Conservation (phyloP, 1,139 yeast species). For the Taphrina communis region DNA sequence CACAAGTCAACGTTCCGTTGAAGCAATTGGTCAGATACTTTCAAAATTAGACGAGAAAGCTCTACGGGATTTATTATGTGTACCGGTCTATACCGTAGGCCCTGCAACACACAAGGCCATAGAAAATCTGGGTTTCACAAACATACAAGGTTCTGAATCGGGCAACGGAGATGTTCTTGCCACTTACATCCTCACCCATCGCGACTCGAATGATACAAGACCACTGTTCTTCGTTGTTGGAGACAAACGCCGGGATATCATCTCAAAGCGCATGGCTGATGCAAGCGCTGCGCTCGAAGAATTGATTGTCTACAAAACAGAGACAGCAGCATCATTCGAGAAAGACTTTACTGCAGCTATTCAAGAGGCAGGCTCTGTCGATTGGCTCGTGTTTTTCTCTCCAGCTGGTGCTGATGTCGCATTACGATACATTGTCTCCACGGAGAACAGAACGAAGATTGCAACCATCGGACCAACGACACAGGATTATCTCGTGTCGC, state of each 20-base stretch:
- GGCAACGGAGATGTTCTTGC: constrained; percentile 82
- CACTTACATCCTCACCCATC: constrained; percentile 59
- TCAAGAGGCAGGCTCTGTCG: constrained; percentile 40
- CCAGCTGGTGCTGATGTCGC: constrained; percentile 83
- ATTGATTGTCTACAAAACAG: constrained; percentile 29
- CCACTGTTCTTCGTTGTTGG: constrained; percentile 77
- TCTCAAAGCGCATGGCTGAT: constrained; percentile 64
- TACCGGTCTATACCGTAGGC: constrained; percentile 84
- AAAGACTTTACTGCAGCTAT: constrained; percentile 14
- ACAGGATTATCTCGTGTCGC: constrained; percentile 61
- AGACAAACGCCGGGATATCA: constrained; percentile 77
- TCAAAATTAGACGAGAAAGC: constrained; percentile 27
- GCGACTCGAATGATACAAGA: constrained; percentile 47
- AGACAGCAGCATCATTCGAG: constrained; percentile 29
- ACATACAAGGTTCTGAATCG: constrained; percentile 69
- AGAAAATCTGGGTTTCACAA: constrained; percentile 64
- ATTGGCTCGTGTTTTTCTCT: constrained; percentile 84
- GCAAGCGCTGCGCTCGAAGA: constrained; percentile 43
- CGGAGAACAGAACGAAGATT: constrained; percentile 57
- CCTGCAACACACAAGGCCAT: constrained; percentile 81
- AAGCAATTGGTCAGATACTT: constrained; percentile 58
- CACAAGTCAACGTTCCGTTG: constrained; percentile 94
- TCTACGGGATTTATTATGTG: constrained; percentile 52
- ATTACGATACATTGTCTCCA: constrained; percentile 49
- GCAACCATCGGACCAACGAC: constrained; percentile 97